A percentile compares a stretch with the other conserved stretches of the same genome.
Evolutionary conservation across 2,329 filamentous ascomycete genomes (phyloP).

Genomic region (Pseudogymnoascus sp.): DNA sequence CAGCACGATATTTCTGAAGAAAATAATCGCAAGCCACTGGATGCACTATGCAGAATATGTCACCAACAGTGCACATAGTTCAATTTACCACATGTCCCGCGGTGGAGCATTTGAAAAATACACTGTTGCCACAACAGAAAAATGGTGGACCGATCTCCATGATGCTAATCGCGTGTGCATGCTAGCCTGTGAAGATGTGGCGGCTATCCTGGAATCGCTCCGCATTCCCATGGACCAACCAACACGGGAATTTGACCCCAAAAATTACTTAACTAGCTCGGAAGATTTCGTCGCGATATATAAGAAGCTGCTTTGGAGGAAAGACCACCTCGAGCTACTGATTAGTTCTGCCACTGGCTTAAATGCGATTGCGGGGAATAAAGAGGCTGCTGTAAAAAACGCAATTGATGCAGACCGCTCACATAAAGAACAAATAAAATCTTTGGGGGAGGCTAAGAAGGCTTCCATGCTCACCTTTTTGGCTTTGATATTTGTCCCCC

Average conservation of each 20-base stretch:
- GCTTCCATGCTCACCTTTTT: conserved; percentile 23
- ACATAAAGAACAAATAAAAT: not conserved
- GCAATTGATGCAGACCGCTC: not conserved
- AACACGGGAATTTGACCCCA: not conserved
- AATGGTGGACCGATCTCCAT: not conserved
- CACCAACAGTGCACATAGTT: not conserved
- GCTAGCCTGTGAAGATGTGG: not conserved
- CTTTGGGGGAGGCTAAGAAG: not conserved
- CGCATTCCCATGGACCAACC: not conserved
- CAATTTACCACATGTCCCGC: not conserved
- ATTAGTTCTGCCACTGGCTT: not conserved
- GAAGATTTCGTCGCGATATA: not conserved
- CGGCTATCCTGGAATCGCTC: not conserved
- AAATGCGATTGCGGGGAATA: not conserved
- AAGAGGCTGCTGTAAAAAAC: not conserved
- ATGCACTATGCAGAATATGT: not conserved
- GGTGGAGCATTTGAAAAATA: not conserved
- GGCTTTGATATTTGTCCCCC: conserved; percentile 29
- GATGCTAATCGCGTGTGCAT: not conserved
- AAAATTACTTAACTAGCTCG: not conserved
- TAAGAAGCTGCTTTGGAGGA: not conserved
- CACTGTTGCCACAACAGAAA: not conserved
- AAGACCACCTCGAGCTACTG: not conserved
- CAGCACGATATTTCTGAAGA: not conserved
- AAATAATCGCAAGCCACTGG: not conserved